Evolutionary conservation across 1,139 yeast species (phyloP).

Genomic region (Yamadazyma diddensiae): DNA sequence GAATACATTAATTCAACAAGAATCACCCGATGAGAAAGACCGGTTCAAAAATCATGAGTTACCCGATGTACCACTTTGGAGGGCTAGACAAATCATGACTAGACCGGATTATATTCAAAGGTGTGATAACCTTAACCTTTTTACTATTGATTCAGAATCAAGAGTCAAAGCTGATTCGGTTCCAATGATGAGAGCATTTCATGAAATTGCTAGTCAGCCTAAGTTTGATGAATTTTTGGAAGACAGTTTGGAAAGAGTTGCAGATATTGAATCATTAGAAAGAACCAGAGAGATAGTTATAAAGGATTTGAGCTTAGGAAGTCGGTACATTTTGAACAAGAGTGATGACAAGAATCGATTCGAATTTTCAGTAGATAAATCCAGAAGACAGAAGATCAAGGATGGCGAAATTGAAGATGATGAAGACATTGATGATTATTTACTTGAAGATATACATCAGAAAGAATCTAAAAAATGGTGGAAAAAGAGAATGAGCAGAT

Average conservation of each 20-base stretch:
- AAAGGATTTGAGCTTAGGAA: slow-evolving; percentile 64
- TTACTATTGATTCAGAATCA: slow-evolving; percentile 73
- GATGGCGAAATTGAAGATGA: slow-evolving; percentile 26
- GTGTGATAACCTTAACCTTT: slow-evolving; percentile 73
- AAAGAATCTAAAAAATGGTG: slow-evolving; percentile 44
- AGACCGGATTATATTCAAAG: slow-evolving; percentile 75
- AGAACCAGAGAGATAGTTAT: slow-evolving; percentile 78
- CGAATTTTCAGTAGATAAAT: slow-evolving; percentile 13
- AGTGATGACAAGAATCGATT: slow-evolving; percentile 7
- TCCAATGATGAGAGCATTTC: slow-evolving; percentile 88
- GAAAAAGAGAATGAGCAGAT: slow-evolving; percentile 41
- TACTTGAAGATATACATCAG: slow-evolving; percentile 40
- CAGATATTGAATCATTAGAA: slow-evolving; percentile 74
- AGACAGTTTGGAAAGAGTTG: slow-evolving; percentile 69
- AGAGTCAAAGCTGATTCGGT: slow-evolving; percentile 78
- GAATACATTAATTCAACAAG: slow-evolving; percentile 26
- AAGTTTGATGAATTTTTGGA: slow-evolving; percentile 67
- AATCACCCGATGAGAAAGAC: slow-evolving; percentile 17
- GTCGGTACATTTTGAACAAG: slow-evolving; percentile 21
- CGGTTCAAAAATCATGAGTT: slow-evolving; percentile 45
- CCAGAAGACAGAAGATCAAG: slow-evolving; percentile 14
- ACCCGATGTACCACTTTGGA: slow-evolving; percentile 79
- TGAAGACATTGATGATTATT: slow-evolving; percentile 31
- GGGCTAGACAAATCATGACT: slow-evolving; percentile 83
- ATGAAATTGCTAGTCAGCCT: slow-evolving; percentile 71